Evolutionary conservation across 2,329 filamentous ascomycete genomes (phyloP).

Genomic region (Cryphonectria radicalis): DNA sequence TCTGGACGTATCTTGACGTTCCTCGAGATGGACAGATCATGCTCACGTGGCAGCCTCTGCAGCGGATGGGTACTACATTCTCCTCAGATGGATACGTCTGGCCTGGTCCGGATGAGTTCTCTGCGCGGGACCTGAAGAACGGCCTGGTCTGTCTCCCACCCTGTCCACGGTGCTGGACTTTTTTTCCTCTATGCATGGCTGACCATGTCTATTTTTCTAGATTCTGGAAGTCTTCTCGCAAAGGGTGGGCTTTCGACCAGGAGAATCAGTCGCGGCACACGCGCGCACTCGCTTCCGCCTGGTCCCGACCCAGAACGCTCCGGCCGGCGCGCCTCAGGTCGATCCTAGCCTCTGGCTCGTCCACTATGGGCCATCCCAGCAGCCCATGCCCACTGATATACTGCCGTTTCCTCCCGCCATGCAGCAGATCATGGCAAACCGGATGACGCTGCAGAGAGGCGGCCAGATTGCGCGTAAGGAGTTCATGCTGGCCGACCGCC

Average conservation of each 20-base stretch:
- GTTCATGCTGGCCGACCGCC: constrained; percentile 89
- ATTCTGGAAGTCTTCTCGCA: constrained; percentile 88
- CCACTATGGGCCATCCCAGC: constrained; percentile 79
- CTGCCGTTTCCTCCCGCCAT: constrained; percentile 67
- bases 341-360: constrained; percentile 89
- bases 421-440: constrained; percentile 63
- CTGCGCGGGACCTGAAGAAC: constrained; percentile 71
- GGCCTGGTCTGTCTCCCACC: constrained; percentile 53
- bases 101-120: constrained; percentile 79
- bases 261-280: constrained; percentile 76
- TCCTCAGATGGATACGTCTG: constrained; percentile 93
- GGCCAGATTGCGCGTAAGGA: constrained; percentile 88
- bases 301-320: constrained; percentile 66
- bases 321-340: constrained; percentile 69
- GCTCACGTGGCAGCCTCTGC: constrained; percentile 85
- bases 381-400: constrained; percentile 71
- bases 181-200: background rate
- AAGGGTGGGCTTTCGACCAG: constrained; percentile 77
- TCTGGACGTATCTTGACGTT: constrained; percentile 88
- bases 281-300: constrained; percentile 86
- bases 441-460: constrained; percentile 69
- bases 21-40: constrained; percentile 82
- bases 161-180: background rate
- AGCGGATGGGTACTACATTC: constrained; percentile 72
- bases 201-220: constrained; percentile 48